Base-by-base conservation (phyloP, 257 asterid genomes). In the Fraxinus quadrangulata region DNA sequence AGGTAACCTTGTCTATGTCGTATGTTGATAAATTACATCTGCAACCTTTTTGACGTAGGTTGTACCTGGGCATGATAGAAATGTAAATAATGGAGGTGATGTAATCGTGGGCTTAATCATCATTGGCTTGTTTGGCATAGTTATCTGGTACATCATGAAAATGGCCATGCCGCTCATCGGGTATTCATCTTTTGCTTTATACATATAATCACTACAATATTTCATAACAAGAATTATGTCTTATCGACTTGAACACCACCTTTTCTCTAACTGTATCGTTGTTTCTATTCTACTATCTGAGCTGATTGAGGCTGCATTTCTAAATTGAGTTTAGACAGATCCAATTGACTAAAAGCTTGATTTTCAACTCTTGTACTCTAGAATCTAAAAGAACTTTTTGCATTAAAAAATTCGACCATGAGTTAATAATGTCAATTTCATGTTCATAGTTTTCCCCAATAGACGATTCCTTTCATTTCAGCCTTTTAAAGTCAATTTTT, bases 151-250 rank as follows among this genome's bases (percentile, higher is more conserved):
- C 75, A 65, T 82, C 66, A 61, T 82, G 26, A 26, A 63, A 63
- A 63, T 63, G 69, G 69, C 69, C 23, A 72, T 82, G 56, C 85
- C 85, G 45, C 34, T 78, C 65, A 74, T 82, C 71, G 75, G 85
- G 85, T 82, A 74, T 74, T 59, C 71, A 66, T 78, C 30, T 49
- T 3, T 67, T 63, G 54, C 14, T 24, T 24, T 2, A 24, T 33
- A n/a, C 63, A 19, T n/a, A 47, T 17, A 5, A 37, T 37, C 14
- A 34, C 11, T n/a, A 24, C 34, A 26, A 63, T 17, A 23, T n/a
- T 11, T 24, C 21, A 23, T 0, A 11, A 21, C 13, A 59, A 23
- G 17, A 63, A 26, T 24, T 9, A 9, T 63, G 8, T 11, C 21
- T 61, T 24, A 24, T 24, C 28, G 30, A 59, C 30, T 59, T 59